phyloP scores from a whole-genome alignment of 768 basidiomycete species.

The Mrakia gelida region DNA sequence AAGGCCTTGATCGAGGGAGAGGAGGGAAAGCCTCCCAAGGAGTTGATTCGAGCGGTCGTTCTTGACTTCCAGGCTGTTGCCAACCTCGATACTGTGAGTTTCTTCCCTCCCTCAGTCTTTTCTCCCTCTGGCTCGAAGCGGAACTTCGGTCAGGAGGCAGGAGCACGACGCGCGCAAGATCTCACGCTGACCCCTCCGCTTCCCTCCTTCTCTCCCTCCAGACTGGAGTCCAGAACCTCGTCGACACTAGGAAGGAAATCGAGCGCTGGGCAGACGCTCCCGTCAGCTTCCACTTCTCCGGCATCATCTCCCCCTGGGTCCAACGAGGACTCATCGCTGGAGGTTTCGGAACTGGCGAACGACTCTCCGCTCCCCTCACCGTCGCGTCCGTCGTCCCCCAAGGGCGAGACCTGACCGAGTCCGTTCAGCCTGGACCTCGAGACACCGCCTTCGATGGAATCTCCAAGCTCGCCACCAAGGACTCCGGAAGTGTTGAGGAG shows the following conservation, averaged over 20 bases:
- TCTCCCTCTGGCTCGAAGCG: too few relatives aligned
- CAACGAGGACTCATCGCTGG: slow-evolving; percentile 56
- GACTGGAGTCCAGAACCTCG: slow-evolving; percentile 82
- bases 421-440: slow-evolving; percentile 33
- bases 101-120: background rate
- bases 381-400: slow-evolving; percentile 69
- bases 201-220: background rate
- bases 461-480: background rate
- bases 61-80: slow-evolving; percentile 83
- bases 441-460: slow-evolving; percentile 21
- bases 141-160: too few relatives aligned
- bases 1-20: slow-evolving; percentile 13
- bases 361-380: slow-evolving; percentile 53
- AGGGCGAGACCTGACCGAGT: slow-evolving; percentile 44
- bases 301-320: slow-evolving; percentile 24
- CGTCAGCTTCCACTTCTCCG: slow-evolving; percentile 82
- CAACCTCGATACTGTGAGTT: slow-evolving; percentile 67
- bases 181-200: background rate
- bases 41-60: slow-evolving; percentile 75
- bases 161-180: too few relatives aligned
- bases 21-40: slow-evolving; percentile 51
- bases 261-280: slow-evolving; percentile 77
- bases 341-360: slow-evolving; percentile 75
- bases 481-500: background rate
- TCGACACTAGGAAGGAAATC: slow-evolving; percentile 78